Base-by-base conservation (phyloP, 2,329 filamentous ascomycete species). In the Chaetomiaceae sp. region DNA sequence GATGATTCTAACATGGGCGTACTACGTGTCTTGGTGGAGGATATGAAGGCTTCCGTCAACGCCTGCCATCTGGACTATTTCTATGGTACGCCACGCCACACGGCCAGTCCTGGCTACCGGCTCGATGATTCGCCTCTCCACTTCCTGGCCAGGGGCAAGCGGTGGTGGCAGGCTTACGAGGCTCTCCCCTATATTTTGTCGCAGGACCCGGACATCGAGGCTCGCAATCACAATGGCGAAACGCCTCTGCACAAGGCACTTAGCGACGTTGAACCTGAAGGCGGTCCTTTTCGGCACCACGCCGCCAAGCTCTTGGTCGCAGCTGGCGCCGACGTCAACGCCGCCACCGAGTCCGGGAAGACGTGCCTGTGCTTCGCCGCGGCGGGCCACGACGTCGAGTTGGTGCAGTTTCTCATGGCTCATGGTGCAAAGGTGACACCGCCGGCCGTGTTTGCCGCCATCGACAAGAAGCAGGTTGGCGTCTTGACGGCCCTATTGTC, bases 1-100 rank as follows among this genome's bases (percentile, higher is more conserved):
- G 49, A 62, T 3, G 50, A 67, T 11, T 69, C 69, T 7, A 71
- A 72, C 33, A 65, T 72, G 53, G 61, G 64, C 5, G 61, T 70
- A 3, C 58, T 71, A 1, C 63, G 64, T 10, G 38, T 70, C 2
- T 52, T 74, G 7, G 65, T 73, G 2, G 65, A 69, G 23, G 63
- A 40, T 7, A 6, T 37, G 8, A 29, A 42, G 2, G 51, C 33
- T 5, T 43, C 43, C 16, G 51, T 72, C n/a, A 62, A 70, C 32
- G 51, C 21, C 13, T 23, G 6, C n/a, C 23, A 45, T 3, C 21
- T 51, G 38, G 11, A 23, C 13, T 3, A 42, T 20, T n/a, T n/a
- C 25, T 9, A 27, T 27, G 32, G 13, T n/a, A n/a, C n/a, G 25
- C 25, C 25, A 5, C 9, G 5, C 5, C 5, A 5, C 5, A 36